phyloP scores from a whole-genome alignment of 257 asterid species.

The Primulina eburnea region DNA sequence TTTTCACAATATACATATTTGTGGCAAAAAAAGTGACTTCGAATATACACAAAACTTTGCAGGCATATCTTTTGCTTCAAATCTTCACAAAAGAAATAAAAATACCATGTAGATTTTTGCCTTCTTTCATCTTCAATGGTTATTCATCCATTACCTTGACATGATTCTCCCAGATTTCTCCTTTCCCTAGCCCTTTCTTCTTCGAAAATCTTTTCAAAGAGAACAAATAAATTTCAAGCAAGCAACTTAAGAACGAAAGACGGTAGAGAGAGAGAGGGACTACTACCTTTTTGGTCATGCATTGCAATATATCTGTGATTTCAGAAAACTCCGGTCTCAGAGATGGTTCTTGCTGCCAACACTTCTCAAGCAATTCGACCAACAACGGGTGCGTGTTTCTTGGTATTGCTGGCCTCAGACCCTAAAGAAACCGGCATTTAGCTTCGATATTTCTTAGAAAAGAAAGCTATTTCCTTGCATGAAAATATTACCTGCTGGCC shows the following conservation, averaged over 20 bases:
- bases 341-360: slow-evolving; percentile 57
- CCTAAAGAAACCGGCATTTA: slow-evolving; percentile 26
- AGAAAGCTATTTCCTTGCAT: too few relatives aligned
- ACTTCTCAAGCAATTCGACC: slow-evolving; percentile 42
- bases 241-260: background rate
- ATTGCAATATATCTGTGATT: slow-evolving; percentile 37
- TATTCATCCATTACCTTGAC: slow-evolving; percentile 25
- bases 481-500: slow-evolving; percentile 57
- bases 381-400: slow-evolving; percentile 42
- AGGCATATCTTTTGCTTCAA: too few relatives aligned
- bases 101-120: too few relatives aligned
- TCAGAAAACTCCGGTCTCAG: slow-evolving; percentile 50
- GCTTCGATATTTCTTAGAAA: background rate
- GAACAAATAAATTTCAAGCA: background rate
- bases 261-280: background rate
- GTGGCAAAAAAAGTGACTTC: too few relatives aligned
- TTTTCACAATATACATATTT: too few relatives aligned
- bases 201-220: slow-evolving; percentile 34
- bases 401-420: slow-evolving; percentile 52
- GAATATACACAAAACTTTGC: too few relatives aligned
- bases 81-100: too few relatives aligned
- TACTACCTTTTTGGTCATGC: slow-evolving; percentile 38
- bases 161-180: slow-evolving; percentile 44
- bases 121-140: slow-evolving; percentile 4
- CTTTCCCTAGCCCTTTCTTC: slow-evolving; percentile 53